phyloP scores from a whole-genome alignment of 2,329 filamentous ascomycete species.

The Hypomyces rosellus region DNA sequence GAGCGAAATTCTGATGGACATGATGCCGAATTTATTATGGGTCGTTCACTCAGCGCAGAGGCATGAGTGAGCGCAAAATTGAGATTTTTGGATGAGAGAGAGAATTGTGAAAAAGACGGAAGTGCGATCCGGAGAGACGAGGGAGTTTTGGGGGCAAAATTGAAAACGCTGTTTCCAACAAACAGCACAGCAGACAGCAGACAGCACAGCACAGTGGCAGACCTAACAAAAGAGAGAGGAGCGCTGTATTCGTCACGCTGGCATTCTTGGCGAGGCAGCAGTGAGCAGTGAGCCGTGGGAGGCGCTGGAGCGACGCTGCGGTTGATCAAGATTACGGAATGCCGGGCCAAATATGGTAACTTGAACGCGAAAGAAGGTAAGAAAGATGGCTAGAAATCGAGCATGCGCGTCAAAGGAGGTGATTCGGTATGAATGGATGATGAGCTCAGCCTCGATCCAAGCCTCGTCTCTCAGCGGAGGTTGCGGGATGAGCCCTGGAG shows the following conservation, averaged over 20 bases:
- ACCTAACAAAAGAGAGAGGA: no score
- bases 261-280: constrained; percentile 1
- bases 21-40: constrained; percentile 21
- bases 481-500: neutral
- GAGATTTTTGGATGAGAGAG: neutral
- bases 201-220: no score
- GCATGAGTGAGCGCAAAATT: no score
- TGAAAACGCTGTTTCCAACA: neutral
- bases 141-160: neutral
- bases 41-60: no score
- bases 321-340: neutral
- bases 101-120: neutral
- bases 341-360: neutral
- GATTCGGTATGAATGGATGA: constrained; percentile 4
- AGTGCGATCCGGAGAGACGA: neutral
- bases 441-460: constrained; percentile 19
- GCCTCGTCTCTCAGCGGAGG: constrained; percentile 9
- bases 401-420: constrained; percentile 5
- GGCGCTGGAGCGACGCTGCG: neutral
- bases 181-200: no score
- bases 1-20: constrained; percentile 63
- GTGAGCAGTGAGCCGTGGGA: neutral
- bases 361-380: neutral
- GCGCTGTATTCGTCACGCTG: neutral
- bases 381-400: neutral